phyloP scores from a whole-genome alignment of 768 basidiomycete genomes.

The Suillus decipiens region DNA sequence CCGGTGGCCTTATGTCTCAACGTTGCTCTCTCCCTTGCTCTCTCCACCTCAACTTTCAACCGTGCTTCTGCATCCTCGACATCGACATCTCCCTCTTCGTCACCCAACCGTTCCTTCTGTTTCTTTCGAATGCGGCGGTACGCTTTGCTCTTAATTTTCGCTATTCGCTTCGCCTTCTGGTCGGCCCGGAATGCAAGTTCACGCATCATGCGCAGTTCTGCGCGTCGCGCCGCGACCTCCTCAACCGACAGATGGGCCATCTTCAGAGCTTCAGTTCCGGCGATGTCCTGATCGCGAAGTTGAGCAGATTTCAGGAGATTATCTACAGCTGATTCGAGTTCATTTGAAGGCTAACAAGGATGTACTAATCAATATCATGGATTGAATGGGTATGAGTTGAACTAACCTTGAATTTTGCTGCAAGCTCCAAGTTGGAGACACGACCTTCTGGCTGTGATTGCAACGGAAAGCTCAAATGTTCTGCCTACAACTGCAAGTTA shows the following conservation, averaged over 20 bases:
- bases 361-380: constrained; percentile 6
- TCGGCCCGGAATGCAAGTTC: constrained; percentile 95
- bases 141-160: constrained; percentile 95
- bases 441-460: constrained; percentile 59
- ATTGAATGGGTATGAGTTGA: neutral
- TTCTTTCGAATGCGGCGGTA: constrained; percentile 86
- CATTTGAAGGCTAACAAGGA: constrained; percentile 67
- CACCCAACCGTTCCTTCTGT: constrained; percentile 62
- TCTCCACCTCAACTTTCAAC: constrained; percentile 71
- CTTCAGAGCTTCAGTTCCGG: constrained; percentile 77
- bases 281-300: constrained; percentile 79
- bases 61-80: constrained; percentile 48
- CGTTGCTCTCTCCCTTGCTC: constrained; percentile 90
- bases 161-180: constrained; percentile 81
- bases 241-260: constrained; percentile 83
- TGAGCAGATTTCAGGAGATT: constrained; percentile 79
- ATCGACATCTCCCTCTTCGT: constrained; percentile 49
- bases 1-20: constrained; percentile 85
- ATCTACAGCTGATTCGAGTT: constrained; percentile 83
- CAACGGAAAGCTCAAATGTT: constrained; percentile 84
- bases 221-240: constrained; percentile 80
- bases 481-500: constrained; percentile 53
- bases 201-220: constrained; percentile 83
- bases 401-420: constrained; percentile 81
- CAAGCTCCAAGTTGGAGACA: constrained; percentile 72